phyloP scores from a whole-genome alignment of 306 rosid species.

The Vigna unguiculata region DNA sequence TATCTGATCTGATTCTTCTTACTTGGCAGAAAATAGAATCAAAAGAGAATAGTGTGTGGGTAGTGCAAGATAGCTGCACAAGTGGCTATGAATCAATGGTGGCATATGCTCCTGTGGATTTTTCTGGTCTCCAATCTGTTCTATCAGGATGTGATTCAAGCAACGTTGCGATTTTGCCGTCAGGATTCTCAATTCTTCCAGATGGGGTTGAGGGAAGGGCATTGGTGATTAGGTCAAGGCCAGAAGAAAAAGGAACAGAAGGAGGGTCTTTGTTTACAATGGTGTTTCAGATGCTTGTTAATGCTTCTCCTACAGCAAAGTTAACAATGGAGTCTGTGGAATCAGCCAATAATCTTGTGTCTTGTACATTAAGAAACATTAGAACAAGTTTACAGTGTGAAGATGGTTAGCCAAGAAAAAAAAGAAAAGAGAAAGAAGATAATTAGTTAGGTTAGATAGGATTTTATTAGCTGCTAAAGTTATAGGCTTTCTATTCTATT shows the following conservation, averaged over 20 bases:
- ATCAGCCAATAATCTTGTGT: slow-evolving; percentile 71
- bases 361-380: slow-evolving; percentile 80
- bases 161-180: slow-evolving; percentile 78
- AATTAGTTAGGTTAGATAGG: slow-evolving; percentile 50
- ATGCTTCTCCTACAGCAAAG: slow-evolving; percentile 81
- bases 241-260: slow-evolving; percentile 69
- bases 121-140: slow-evolving; percentile 75
- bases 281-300: slow-evolving; percentile 78
- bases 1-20: slow-evolving; percentile 19
- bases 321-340: slow-evolving; percentile 83
- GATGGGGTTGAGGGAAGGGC: slow-evolving; percentile 85
- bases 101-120: slow-evolving; percentile 83
- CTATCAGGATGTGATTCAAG: slow-evolving; percentile 91
- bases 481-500: too few species aligned
- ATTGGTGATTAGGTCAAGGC: slow-evolving; percentile 72
- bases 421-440: not conserved
- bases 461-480: slow-evolving; percentile 36
- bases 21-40: slow-evolving; percentile 67
- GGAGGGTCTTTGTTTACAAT: slow-evolving; percentile 88
- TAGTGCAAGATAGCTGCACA: slow-evolving; percentile 91
- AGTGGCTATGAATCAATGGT: slow-evolving; percentile 86
- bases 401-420: slow-evolving; percentile 61
- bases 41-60: slow-evolving; percentile 79
- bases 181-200: slow-evolving; percentile 89
- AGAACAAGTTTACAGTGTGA: slow-evolving; percentile 87